These are phyloP conservation scores for Venturia effusa DNA, from an alignment of 2,329 filamentous ascomycete species.

Conservation along the genomic window DNA sequence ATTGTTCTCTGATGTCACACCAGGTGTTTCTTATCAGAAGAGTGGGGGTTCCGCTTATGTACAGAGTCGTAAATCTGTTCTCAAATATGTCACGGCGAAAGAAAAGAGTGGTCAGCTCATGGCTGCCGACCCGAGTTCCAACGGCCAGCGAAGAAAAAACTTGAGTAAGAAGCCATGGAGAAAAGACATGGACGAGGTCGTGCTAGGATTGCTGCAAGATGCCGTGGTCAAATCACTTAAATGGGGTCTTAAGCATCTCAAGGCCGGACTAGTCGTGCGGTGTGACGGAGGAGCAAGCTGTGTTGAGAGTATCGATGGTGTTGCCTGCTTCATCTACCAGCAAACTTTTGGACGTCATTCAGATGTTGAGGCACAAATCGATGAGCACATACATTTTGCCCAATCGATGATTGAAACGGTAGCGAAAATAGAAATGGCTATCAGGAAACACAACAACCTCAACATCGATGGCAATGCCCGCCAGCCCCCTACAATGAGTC, in stretches of 20 bases:
- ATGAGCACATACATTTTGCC: neutral
- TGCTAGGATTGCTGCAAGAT: conserved; percentile 3
- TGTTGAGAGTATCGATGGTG: neutral
- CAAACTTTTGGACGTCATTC: neutral
- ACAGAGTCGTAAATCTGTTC: neutral
- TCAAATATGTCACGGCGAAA: neutral
- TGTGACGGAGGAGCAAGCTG: neutral
- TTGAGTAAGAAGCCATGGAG: neutral
- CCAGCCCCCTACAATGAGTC: neutral
- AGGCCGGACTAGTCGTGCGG: neutral
- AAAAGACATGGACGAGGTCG: neutral
- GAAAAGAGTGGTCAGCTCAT: no score
- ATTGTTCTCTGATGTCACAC: neutral
- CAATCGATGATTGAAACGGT: neutral
- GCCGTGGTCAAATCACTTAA: conserved; percentile 2
- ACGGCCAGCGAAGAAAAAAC: neutral
- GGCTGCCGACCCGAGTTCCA: no score
- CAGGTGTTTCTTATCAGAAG: neutral
- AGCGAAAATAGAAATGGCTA: neutral
- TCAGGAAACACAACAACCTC: neutral
- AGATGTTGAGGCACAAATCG: neutral
- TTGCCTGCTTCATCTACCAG: neutral
- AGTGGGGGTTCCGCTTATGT: neutral
- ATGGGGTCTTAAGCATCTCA: conserved; percentile 4
- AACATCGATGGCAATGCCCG: neutral